Conservation (phyloP, 495 filamentous ascomycete genomes). For the Penicillium riverlandense region DNA sequence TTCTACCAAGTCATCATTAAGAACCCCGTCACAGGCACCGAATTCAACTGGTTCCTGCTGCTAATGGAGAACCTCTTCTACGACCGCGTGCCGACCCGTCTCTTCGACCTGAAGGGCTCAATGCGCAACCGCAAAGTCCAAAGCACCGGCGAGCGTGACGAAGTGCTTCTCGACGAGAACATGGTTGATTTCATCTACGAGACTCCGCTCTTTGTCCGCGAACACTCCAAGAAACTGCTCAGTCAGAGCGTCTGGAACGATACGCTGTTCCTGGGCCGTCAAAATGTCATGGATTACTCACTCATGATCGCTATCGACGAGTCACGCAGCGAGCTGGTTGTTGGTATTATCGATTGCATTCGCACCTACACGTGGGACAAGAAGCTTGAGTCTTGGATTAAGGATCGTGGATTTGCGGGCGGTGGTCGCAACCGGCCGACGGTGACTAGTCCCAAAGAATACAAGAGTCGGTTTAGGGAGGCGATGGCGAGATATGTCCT, state of each 20-base stretch:
- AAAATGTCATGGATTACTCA: slow-evolving; percentile 98
- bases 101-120: slow-evolving; percentile 95
- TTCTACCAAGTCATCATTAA: slow-evolving; percentile 98
- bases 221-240: slow-evolving; percentile 88
- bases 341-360: slow-evolving; percentile 98
- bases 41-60: slow-evolving; percentile 90
- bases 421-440: slow-evolving; percentile 86
- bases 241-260: slow-evolving; percentile 86
- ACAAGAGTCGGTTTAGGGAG: slow-evolving; percentile 91
- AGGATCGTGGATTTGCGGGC: slow-evolving; percentile 81
- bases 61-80: slow-evolving; percentile 99
- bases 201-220: slow-evolving; percentile 85
- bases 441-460: slow-evolving; percentile 95
- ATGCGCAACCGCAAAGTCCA: slow-evolving; percentile 98
- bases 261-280: slow-evolving; percentile 82
- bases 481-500: slow-evolving; percentile 92
- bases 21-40: slow-evolving; percentile 82
- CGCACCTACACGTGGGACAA: slow-evolving; percentile 99
- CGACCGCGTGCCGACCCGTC: slow-evolving; percentile 81
- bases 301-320: slow-evolving; percentile 98
- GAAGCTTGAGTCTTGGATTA: slow-evolving; percentile 98
- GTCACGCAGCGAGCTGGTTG: slow-evolving; percentile 76
- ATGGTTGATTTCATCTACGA: slow-evolving; percentile 99
- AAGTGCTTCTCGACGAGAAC: slow-evolving; percentile 96
- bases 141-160: slow-evolving; percentile 87